Evolutionary conservation across 352 stramenopile species (phyloP).

Genomic region (Phytopythium oedochilum): DNA sequence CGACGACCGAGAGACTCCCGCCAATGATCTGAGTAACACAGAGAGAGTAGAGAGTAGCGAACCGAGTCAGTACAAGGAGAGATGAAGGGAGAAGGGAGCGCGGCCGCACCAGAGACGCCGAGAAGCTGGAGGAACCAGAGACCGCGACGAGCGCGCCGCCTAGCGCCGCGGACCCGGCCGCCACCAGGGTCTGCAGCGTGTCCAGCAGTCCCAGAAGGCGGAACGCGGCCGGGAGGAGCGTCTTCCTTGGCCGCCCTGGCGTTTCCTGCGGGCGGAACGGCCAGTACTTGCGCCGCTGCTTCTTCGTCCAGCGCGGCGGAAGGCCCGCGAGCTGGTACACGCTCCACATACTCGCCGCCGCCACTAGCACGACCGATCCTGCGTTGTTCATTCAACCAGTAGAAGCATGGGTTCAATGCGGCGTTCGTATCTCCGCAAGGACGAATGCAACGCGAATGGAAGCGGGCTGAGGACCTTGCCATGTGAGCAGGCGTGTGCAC

Average conservation of each 20-base stretch:
- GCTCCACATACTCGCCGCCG: conserved; percentile 4
- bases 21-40: background rate
- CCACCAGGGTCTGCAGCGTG: background rate
- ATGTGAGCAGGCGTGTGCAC: background rate
- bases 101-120: background rate
- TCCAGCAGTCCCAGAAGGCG: background rate
- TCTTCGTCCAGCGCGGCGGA: conserved; percentile 5
- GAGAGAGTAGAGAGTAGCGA: background rate
- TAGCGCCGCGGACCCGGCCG: background rate
- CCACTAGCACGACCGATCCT: background rate
- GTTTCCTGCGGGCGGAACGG: background rate
- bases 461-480: background rate
- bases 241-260: background rate
- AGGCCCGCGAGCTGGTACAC: conserved; percentile 1
- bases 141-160: background rate
- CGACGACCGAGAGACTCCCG: conserved; percentile 1
- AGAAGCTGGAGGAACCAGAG: background rate
- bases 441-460: background rate
- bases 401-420: background rate
- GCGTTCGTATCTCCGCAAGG: background rate
- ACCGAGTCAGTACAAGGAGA: background rate
- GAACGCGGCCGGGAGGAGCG: background rate
- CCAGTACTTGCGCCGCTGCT: background rate
- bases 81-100: background rate
- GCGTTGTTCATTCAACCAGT: background rate